Conservation (phyloP, 768 basidiomycete species). For the Amanita thiersii region DNA sequence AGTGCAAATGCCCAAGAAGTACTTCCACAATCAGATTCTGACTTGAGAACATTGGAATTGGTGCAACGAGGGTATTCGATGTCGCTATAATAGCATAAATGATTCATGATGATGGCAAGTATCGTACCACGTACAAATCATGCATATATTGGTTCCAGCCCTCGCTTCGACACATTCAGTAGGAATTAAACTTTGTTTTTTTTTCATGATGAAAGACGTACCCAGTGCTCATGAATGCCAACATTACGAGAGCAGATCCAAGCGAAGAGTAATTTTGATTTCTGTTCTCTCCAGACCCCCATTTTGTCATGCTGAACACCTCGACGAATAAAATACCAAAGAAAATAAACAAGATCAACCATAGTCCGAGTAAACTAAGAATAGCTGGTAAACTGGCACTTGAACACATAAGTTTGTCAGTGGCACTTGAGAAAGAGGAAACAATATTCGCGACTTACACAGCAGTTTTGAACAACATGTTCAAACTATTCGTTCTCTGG, state of each 20-base stretch:
- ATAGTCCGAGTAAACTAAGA: slow-evolving; percentile 74
- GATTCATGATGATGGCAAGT: slow-evolving; percentile 4
- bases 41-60: slow-evolving; percentile 30
- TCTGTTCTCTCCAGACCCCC: slow-evolving; percentile 59
- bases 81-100: slow-evolving; percentile 38
- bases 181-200: slow-evolving; percentile 7
- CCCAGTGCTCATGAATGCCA: slow-evolving; percentile 92
- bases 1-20: slow-evolving; percentile 73
- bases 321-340: slow-evolving; percentile 86
- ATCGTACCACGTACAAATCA: slow-evolving; percentile 59
- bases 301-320: slow-evolving; percentile 87
- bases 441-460: slow-evolving; percentile 55
- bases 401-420: slow-evolving; percentile 9
- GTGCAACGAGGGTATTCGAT: slow-evolving; percentile 78
- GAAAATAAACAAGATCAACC: slow-evolving; percentile 87
- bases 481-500: slow-evolving; percentile 78
- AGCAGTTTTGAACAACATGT: slow-evolving; percentile 94
- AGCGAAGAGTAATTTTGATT: slow-evolving; percentile 76
- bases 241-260: slow-evolving; percentile 76
- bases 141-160: slow-evolving; percentile 99
- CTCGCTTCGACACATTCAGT: slow-evolving; percentile 47
- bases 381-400: slow-evolving; percentile 87
- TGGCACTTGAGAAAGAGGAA: slow-evolving; percentile 1
- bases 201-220: slow-evolving; percentile 26
- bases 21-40: slow-evolving; percentile 85